Base-by-base conservation (phyloP, 495 filamentous ascomycete genomes). In the Penicillium maclennaniae region DNA sequence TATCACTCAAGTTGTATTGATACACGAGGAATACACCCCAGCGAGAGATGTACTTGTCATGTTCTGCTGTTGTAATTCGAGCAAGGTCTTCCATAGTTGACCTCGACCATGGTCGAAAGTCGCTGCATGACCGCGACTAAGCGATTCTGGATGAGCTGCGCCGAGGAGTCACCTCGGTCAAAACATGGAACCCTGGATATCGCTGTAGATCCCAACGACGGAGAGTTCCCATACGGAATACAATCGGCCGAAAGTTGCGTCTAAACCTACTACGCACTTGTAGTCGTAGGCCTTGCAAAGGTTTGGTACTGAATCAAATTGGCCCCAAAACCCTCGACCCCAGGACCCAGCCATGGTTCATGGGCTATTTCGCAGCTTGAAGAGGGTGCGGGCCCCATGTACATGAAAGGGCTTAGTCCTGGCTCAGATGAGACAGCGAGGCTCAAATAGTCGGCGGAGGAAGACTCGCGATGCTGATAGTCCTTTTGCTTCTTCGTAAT, bases 261-360 rank as follows among this genome's bases (percentile, higher is more conserved):
- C 2, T 34, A 14, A 2, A 9, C 31, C 31, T 14, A 12, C 3
- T 12, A 34, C 31, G 14, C 8, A 34, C 15, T 4, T 34, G 31
- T 34, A 14, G 31, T 34, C 31, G 31, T 9, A 12, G 10, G 10
- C 10, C 31, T 25, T 0, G 9, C 16, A 41, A 45, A n/a, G 36
- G 25, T 41, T 40, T 55, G 53, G 19, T 21, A 45, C 40, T 55
- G 41, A 55, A 46, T 55, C 46, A 55, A 49, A 38, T 1, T 8
- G 16, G 7, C 17, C 19, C 7, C 9, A 16, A 17, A 45, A 25
- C 25, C 6, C 41, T 45, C 15, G 36, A 45, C 34, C 47, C 41
- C 53, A 27, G 31, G 36, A 31, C 17, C 3, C 37, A 42, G 47
- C 53, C 53, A 50, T 42, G 53, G 53, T 19, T 34, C 3, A 15